Evolutionary conservation across 148 eudicot genomes (phyloP), one percentile per base, ranked within the genome.

Genomic region (Fagopyrum tataricum): DNA sequence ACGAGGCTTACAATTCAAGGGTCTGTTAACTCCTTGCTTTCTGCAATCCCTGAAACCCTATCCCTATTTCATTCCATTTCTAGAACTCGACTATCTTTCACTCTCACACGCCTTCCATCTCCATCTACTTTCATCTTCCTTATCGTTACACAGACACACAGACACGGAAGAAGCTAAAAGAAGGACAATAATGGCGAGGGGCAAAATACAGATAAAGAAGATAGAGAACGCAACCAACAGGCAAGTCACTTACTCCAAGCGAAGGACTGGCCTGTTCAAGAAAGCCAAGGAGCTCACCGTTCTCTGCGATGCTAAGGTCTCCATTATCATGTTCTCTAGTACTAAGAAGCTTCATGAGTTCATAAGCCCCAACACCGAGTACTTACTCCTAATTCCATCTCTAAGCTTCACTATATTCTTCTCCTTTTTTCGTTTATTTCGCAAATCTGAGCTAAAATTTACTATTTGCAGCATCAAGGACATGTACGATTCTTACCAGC

Each of bases 211-310:
- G 91, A 93, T 93, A 78, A 90, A 76, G 88, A 90, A 76, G 79
- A 93, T 93, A 42, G 98, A 93, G 77, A 93, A 93, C 77, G 70
- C 84, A 7, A 93, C 94, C 5, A 93, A 87, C 83, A 82, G 98
- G 76, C 98, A 93, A 48, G 98, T 93, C 23, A 93, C 98, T 2
- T 93, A 90, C 59, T 93, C 96, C 1, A 93, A 93, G 86, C 74
- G 98, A 48, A 82, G 94, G 59, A 89, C 82, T 66, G 98, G 98
- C 4, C 70, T 93, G 26, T 89, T 93, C 82, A 93, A 93, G 85
- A 93, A 93, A 75, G 98, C 98, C 1, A 81, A 77, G 74, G 98
- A 93, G 58, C 89, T 93, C 10, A 84, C 89, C 17, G 98, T 93
- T 67, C 85, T 93, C 13, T 93, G 98, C 55, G 98, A 93, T 76